Conservation (phyloP, 148 eudicot genomes). For the Camellia sinensis region DNA sequence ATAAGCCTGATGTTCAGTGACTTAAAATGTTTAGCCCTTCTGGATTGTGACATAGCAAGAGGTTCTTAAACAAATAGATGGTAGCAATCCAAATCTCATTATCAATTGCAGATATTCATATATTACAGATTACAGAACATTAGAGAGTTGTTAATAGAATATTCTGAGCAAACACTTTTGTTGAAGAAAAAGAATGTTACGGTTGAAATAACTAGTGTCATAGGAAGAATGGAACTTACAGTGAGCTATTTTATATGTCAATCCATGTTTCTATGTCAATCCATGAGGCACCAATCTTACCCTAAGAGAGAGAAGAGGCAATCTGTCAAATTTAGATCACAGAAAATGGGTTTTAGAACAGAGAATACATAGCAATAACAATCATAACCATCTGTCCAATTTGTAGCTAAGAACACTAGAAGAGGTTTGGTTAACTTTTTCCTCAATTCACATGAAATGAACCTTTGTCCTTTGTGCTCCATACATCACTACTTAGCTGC, state of each 20-base stretch:
- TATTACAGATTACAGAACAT: too few species aligned
- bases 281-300: too few species aligned
- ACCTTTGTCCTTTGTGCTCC: background rate
- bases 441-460: background rate
- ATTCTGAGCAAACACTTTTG: too few species aligned
- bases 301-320: background rate
- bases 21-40: background rate
- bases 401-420: background rate
- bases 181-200: too few species aligned
- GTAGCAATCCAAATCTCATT: too few species aligned
- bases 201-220: background rate
- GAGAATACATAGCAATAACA: background rate
- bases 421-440: background rate
- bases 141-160: too few species aligned
- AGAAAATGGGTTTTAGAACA: too few species aligned
- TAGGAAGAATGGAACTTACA: too few species aligned
- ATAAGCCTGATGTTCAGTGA: background rate
- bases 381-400: background rate
- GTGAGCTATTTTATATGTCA: background rate
- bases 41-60: background rate
- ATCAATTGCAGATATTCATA: too few species aligned
- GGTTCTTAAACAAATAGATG: too few species aligned
- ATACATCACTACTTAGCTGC: slow-evolving; percentile 28
- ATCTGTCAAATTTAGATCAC: background rate
- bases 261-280: background rate